These are phyloP conservation scores for Gossypium longicalyx DNA, from an alignment of 345 rosid genomes.

Conservation along the genomic window DNA sequence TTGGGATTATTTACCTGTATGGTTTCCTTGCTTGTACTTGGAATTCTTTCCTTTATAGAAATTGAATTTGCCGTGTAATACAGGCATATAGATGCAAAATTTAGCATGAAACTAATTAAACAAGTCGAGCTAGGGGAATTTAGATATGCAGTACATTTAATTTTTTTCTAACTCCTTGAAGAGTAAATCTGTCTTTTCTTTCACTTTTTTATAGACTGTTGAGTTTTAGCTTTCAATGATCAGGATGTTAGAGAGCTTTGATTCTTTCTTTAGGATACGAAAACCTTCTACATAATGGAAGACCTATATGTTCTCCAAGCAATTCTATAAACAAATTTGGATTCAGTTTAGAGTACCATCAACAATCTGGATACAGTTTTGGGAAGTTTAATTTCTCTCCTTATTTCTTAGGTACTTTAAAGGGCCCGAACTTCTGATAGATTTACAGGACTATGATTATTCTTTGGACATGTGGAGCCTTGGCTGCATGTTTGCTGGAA, in stretches of 20 bases:
- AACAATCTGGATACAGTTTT: constrained; percentile 7
- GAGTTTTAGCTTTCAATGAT: not conserved
- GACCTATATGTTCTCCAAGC: not conserved
- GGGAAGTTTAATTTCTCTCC: constrained; percentile 3
- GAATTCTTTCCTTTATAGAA: not conserved
- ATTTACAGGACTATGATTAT: constrained; percentile 95
- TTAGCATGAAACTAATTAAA: not conserved
- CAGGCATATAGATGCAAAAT: not conserved
- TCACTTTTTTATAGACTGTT: not conserved
- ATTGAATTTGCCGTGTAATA: not conserved
- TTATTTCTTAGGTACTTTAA: constrained; percentile 63
- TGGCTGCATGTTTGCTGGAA: constrained; percentile 99
- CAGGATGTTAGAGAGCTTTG: not conserved
- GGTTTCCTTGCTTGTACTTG: not conserved
- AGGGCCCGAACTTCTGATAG: constrained; percentile 96
- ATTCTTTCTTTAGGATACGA: not conserved
- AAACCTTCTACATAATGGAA: not conserved
- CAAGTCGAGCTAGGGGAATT: not conserved
- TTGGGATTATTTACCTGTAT: not conserved
- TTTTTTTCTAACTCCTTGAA: not conserved
- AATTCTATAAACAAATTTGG: not conserved
- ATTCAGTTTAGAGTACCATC: not conserved
- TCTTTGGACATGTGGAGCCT: constrained; percentile 99
- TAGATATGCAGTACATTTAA: not conserved
- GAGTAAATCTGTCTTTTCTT: not conserved